A percentile compares a stretch with the other conserved stretches of the same genome.
Evolutionary conservation across 2,329 filamentous ascomycete species (phyloP).

Genomic region (Tympanopsis confertula): DNA sequence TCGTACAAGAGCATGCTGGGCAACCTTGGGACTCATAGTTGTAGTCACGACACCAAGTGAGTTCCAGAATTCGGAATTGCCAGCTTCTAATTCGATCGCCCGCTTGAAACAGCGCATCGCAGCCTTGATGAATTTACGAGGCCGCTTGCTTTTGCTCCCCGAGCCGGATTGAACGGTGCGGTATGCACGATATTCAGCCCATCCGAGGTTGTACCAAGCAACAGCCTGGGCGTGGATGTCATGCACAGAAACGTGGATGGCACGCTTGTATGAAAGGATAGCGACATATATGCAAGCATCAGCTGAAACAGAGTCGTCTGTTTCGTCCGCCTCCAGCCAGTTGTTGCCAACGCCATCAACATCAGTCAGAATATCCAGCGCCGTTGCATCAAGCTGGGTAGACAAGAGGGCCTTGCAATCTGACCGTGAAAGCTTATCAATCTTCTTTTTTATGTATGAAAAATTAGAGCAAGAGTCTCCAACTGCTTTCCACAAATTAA

Average conservation of each 20-base stretch:
- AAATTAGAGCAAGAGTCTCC: constrained; percentile 83
- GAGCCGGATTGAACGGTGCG: constrained; percentile 39
- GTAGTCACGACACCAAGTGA: constrained; percentile 85
- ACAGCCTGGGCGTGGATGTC: constrained; percentile 84
- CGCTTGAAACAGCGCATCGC: constrained; percentile 86
- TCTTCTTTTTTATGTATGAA: constrained; percentile 61
- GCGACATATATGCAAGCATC: constrained; percentile 53
- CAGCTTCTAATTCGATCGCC: constrained; percentile 86
- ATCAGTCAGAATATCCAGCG: constrained; percentile 32
- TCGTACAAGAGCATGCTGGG: constrained; percentile 86
- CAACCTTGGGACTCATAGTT: constrained; percentile 70
- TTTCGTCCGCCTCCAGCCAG: constrained; percentile 12
- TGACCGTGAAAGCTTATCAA: constrained; percentile 47
- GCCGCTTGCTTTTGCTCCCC: constrained; percentile 39
- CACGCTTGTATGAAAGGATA: constrained; percentile 78
- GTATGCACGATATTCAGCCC: constrained; percentile 79
- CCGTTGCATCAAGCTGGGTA: constrained; percentile 25
- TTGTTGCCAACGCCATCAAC: not conserved
- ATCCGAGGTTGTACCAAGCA: constrained; percentile 94
- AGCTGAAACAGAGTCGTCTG: constrained; percentile 51
- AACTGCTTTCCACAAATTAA: constrained; percentile 91
- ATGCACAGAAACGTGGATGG: constrained; percentile 58
- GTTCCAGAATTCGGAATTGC: constrained; percentile 96
- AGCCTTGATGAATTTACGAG: constrained; percentile 62
- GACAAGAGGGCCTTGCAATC: constrained; percentile 45